phyloP scores from a whole-genome alignment of 805 yeast species.

The Sugiyamaella marilandica region DNA sequence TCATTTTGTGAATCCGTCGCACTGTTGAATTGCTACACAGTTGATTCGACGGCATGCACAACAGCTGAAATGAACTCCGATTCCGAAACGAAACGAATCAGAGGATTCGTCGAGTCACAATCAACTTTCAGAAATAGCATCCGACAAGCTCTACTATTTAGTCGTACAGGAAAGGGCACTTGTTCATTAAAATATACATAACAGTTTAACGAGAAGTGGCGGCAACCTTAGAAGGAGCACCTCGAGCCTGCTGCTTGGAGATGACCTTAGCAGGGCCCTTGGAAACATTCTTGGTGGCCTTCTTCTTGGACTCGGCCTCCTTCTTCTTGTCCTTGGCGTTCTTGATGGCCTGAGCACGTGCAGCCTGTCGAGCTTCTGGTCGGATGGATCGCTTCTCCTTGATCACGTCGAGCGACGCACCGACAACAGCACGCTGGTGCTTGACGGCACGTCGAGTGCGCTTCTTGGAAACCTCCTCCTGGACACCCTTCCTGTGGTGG shows the following conservation, averaged over 20 bases:
- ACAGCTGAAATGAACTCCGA: no score
- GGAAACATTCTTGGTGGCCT: slow-evolving; percentile 80
- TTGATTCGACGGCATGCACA: no score
- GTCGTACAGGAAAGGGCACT: neutral
- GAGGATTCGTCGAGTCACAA: no score
- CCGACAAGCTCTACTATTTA: no score
- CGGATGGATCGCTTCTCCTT: slow-evolving; percentile 94
- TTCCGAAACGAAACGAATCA: no score
- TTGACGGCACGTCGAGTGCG: slow-evolving; percentile 96
- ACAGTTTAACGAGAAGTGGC: slow-evolving; percentile 87
- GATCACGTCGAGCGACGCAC: slow-evolving; percentile 98
- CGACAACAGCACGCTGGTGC: slow-evolving; percentile 98
- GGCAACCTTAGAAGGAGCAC: slow-evolving; percentile 95
- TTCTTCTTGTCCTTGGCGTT: slow-evolving; percentile 51
- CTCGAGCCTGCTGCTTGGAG: slow-evolving; percentile 96
- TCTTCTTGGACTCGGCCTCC: slow-evolving; percentile 90
- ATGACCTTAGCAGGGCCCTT: slow-evolving; percentile 55
- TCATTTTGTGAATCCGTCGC: no score
- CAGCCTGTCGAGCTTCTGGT: slow-evolving; percentile 97
- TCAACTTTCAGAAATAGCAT: no score
- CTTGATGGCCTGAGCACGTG: slow-evolving; percentile 84
- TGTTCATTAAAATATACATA: slow-evolving; percentile 3
- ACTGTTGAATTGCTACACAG: no score
- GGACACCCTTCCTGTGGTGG: slow-evolving; percentile 99
- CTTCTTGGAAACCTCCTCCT: slow-evolving; percentile 97